Evolutionary conservation across 1,284 basidiomycete species (phyloP).

Genomic region (Schizophyllum commune): DNA sequence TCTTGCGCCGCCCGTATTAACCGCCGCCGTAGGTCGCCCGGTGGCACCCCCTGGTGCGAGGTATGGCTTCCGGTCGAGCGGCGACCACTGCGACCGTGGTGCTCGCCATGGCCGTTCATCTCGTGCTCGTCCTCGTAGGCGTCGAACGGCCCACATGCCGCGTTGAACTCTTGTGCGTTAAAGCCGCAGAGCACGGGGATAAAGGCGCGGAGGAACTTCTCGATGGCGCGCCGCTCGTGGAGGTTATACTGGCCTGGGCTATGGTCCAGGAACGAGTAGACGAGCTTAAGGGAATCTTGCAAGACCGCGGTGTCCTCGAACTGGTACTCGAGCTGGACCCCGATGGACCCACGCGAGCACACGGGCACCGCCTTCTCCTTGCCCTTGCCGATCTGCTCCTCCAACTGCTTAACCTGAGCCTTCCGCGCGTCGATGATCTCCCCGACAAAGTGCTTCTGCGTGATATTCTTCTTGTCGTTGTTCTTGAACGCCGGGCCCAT

Average conservation of each 20-base stretch:
- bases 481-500: constrained; percentile 93
- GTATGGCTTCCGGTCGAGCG: constrained; percentile 36
- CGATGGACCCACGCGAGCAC: constrained; percentile 38
- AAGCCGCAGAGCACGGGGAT: constrained; percentile 80
- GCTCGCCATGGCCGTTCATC: constrained; percentile 35
- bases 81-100: constrained; percentile 31
- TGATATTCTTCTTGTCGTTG: constrained; percentile 95
- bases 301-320: constrained; percentile 79
- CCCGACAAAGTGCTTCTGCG: constrained; percentile 80
- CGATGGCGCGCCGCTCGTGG: constrained; percentile 77
- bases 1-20: constrained; percentile 66
- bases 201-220: constrained; percentile 81
- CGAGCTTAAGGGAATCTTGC: constrained; percentile 84
- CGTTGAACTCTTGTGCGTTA: constrained; percentile 71
- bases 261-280: constrained; percentile 87
- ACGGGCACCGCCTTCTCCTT: constrained; percentile 22
- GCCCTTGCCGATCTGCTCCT: constrained; percentile 12
- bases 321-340: constrained; percentile 73
- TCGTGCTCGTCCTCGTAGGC: constrained; percentile 24
- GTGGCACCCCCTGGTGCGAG: constrained; percentile 40
- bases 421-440: constrained; percentile 78
- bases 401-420: constrained; percentile 21
- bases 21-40: constrained; percentile 72
- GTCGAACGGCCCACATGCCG: constrained; percentile 56
- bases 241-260: constrained; percentile 68